These are phyloP conservation scores for Candida maris DNA, from an alignment of 805 yeast genomes.

Conservation along the genomic window DNA sequence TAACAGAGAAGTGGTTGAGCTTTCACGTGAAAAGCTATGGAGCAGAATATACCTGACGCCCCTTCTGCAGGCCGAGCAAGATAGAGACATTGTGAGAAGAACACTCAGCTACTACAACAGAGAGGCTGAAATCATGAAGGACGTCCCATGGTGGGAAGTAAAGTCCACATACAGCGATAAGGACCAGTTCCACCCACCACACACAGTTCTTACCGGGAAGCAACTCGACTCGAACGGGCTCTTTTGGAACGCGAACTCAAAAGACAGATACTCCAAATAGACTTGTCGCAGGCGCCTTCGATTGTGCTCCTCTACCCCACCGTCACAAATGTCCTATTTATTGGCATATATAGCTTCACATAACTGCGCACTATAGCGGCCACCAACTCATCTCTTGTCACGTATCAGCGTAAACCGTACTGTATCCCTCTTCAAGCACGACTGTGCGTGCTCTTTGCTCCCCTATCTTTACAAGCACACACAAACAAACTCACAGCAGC, in stretches of 20 bases:
- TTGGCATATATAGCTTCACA: no score
- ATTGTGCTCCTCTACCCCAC: no score
- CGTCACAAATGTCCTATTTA: no score
- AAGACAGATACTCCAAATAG: slow-evolving; percentile 24
- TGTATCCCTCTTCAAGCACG: no score
- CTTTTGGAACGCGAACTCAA: slow-evolving; percentile 29
- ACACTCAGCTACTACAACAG: slow-evolving; percentile 59
- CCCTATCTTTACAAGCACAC: no score
- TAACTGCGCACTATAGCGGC: no score
- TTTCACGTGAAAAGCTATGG: slow-evolving; percentile 74
- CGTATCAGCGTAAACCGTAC: no score
- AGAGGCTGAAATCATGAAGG: slow-evolving; percentile 65
- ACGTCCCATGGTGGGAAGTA: slow-evolving; percentile 60
- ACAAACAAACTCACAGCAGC: no score
- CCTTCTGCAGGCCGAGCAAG: slow-evolving; percentile 75
- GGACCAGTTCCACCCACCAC: slow-evolving; percentile 34
- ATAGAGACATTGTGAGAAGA: slow-evolving; percentile 73
- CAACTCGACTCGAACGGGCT: slow-evolving; percentile 31
- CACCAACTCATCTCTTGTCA: no score
- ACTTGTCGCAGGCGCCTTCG: no score
- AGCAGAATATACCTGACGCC: slow-evolving; percentile 71
- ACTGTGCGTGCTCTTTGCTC: no score
- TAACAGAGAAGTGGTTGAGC: slow-evolving; percentile 71
- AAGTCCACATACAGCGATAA: slow-evolving; percentile 37
- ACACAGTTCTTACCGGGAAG: slow-evolving; percentile 33